These are phyloP conservation scores for Penicillium soppii DNA, from an alignment of 495 filamentous ascomycete genomes.

Conservation along the genomic window DNA sequence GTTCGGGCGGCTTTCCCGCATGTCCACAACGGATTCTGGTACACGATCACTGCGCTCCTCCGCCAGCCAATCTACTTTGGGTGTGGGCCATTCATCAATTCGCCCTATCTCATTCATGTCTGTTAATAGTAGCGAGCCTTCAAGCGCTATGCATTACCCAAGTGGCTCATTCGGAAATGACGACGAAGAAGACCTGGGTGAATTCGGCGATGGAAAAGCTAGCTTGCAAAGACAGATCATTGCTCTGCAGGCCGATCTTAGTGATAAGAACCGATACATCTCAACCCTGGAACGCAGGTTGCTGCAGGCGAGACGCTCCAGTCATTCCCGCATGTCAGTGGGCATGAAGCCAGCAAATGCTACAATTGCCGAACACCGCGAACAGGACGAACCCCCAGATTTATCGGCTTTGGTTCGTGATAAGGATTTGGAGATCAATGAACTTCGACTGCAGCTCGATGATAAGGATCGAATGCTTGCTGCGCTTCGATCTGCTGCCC, in stretches of 20 bases:
- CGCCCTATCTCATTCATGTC: constrained; percentile 69
- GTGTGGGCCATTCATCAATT: constrained; percentile 53
- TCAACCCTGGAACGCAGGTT: constrained; percentile 88
- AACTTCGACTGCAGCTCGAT: constrained; percentile 83
- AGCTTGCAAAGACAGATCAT: constrained; percentile 77
- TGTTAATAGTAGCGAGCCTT: constrained; percentile 38
- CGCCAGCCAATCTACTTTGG: constrained; percentile 63
- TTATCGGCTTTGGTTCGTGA: constrained; percentile 70
- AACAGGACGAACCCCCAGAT: too few relatives aligned
- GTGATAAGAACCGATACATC: constrained; percentile 96
- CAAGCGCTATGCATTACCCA: constrained; percentile 38
- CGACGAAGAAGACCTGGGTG: constrained; percentile 75
- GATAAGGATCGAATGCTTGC: constrained; percentile 95
- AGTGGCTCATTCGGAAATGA: constrained; percentile 39
- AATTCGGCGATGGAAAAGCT: constrained; percentile 86
- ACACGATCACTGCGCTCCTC: constrained; percentile 69
- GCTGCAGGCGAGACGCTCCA: constrained; percentile 86
- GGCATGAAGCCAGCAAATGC: constrained; percentile 58
- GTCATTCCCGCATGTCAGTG: constrained; percentile 79
- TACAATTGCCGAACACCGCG: constrained; percentile 62
- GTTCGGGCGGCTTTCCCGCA: constrained; percentile 66
- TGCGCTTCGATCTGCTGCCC: constrained; percentile 80
- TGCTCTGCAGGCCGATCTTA: constrained; percentile 87
- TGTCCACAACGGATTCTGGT: constrained; percentile 50
- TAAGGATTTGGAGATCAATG: constrained; percentile 91